Evolutionary conservation across 2,329 filamentous ascomycete genomes (phyloP).

Genomic region (Penicillium sp.): DNA sequence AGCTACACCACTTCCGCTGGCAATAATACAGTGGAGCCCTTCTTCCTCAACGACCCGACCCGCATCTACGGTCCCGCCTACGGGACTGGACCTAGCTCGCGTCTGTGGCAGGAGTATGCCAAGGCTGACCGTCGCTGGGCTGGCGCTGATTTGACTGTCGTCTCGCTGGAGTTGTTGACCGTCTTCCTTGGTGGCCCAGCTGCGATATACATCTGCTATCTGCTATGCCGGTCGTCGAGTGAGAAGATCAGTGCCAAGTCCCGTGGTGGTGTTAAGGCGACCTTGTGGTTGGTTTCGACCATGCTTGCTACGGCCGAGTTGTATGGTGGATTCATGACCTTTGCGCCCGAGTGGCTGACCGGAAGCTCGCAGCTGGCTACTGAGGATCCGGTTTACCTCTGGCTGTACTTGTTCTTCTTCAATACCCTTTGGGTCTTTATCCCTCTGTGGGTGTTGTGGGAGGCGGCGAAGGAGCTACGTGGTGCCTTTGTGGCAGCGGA

Average conservation of each 20-base stretch:
- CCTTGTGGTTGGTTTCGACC: conserved; percentile 56
- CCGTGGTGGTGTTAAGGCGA: conserved; percentile 31
- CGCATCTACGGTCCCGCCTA: conserved; percentile 60
- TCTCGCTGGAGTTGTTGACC: conserved; percentile 60
- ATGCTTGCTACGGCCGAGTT: conserved; percentile 62
- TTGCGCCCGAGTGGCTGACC: conserved; percentile 63
- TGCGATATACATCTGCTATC: conserved; percentile 56
- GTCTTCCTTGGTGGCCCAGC: conserved; percentile 59
- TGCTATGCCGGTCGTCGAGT: conserved; percentile 40
- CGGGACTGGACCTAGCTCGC: conserved; percentile 52
- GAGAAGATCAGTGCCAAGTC: conserved; percentile 10
- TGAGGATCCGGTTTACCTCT: conserved; percentile 60
- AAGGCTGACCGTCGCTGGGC: conserved; percentile 63
- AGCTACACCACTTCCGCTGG: conserved; percentile 51
- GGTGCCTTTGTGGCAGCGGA: conserved; percentile 35
- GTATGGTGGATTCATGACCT: conserved; percentile 64
- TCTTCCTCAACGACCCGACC: conserved; percentile 54
- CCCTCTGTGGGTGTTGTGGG: conserved; percentile 56
- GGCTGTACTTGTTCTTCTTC: conserved; percentile 64
- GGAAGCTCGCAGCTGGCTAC: conserved; percentile 57
- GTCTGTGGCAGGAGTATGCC: conserved; percentile 64
- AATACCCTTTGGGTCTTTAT: conserved; percentile 63
- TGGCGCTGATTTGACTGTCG: conserved; percentile 56
- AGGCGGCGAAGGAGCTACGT: conserved; percentile 48
- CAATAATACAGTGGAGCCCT: conserved; percentile 31